Conservation (phyloP, 179 eudicot genomes). For the Carnegiea gigantea region DNA sequence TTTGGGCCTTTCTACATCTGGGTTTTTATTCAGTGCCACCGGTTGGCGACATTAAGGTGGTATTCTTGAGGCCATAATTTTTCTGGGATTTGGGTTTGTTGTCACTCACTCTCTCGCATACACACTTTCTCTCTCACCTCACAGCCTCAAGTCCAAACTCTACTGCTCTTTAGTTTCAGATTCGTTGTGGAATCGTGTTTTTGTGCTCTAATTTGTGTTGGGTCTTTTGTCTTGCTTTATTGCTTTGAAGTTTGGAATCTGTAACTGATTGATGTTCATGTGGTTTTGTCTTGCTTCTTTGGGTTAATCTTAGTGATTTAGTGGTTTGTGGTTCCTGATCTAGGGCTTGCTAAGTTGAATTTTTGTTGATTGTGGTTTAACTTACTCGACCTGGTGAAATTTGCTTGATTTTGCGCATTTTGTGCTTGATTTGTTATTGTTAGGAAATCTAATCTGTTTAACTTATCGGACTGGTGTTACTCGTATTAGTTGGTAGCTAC, state of each 20-base stretch:
- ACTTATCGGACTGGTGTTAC: constrained; percentile 2
- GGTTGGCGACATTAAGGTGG: constrained; percentile 1
- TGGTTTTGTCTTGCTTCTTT: background rate
- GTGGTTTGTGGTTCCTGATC: constrained; percentile 20
- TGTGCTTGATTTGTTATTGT: constrained; percentile 8
- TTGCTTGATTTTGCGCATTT: constrained; percentile 17
- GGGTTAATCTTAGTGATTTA: background rate
- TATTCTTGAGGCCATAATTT: background rate
- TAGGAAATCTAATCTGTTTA: background rate
- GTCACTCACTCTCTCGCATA: constrained; percentile 14
- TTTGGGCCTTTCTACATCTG: constrained; percentile 4
- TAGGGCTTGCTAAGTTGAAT: constrained; percentile 24
- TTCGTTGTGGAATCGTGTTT: background rate
- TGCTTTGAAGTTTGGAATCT: background rate
- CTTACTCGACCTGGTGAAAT: constrained; percentile 26
- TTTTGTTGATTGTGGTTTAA: constrained; percentile 19
- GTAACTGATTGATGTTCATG: background rate
- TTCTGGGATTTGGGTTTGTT: constrained; percentile 20
- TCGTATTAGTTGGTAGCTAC: background rate
- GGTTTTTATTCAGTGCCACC: background rate
- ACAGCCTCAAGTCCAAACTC: constrained; percentile 21
- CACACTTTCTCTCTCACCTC: constrained; percentile 13
- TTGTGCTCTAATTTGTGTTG: background rate
- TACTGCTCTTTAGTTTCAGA: background rate
- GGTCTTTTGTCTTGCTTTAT: background rate